phyloP scores from a whole-genome alignment of 2,329 filamentous ascomycete species.

The Ilyonectria destructans region DNA sequence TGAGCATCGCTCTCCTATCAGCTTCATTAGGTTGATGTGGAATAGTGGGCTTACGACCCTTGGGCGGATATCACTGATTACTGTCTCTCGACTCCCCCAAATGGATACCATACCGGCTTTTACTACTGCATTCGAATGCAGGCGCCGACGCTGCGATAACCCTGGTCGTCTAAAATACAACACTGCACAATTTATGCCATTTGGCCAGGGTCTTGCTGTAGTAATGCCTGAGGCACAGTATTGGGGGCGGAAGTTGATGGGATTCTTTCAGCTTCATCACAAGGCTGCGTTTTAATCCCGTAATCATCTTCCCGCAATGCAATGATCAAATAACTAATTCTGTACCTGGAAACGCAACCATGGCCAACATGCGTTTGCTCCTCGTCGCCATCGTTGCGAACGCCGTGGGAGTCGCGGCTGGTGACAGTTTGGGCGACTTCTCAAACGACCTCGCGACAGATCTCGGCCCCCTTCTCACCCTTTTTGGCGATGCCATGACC shows the following conservation, averaged over 20 bases:
- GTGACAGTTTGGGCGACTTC: neutral
- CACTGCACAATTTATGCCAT: too few species aligned
- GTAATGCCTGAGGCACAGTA: neutral
- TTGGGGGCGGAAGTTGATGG: neutral
- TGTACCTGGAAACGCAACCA: neutral
- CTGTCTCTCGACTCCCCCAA: too few species aligned
- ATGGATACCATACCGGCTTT: too few species aligned
- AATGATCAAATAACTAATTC: neutral
- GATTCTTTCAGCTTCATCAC: neutral
- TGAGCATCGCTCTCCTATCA: too few species aligned
- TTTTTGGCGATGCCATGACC: slow-evolving; percentile 59
- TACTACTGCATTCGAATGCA: too few species aligned
- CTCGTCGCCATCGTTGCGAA: neutral
- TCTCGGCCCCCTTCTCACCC: slow-evolving; percentile 52
- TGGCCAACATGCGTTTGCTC: neutral
- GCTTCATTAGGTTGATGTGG: too few species aligned
- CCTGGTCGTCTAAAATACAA: too few species aligned
- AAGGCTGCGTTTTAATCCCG: too few species aligned
- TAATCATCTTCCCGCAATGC: neutral
- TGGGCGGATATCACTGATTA: too few species aligned
- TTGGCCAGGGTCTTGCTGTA: neutral
- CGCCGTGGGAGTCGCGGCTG: neutral
- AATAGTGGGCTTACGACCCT: too few species aligned
- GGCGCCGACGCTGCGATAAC: too few species aligned
- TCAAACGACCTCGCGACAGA: slow-evolving; percentile 49